Base-by-base conservation (phyloP, 176 grass and related monocot species). In the Triticum urartu region DNA sequence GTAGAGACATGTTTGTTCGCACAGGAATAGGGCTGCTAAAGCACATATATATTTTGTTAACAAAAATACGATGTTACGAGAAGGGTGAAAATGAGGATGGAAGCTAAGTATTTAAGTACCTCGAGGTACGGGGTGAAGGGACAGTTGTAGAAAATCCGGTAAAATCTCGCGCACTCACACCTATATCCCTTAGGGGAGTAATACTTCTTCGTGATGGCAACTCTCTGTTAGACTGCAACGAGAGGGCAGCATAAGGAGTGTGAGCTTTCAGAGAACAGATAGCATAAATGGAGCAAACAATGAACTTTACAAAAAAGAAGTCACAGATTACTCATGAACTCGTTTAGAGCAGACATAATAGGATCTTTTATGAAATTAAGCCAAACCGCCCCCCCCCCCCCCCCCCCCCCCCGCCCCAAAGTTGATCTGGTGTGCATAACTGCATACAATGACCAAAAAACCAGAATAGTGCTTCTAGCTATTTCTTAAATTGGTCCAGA, bases 1-100 rank as follows among this genome's bases (percentile, higher is more conserved):
- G 96, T 67, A 92, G 70, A 72, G 93, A 98, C 88, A 94, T 60
- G 64, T 94, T 95, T 84, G 81, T 59, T 94, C 93, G 89, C 86
- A 79, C 65, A 59, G 80, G 88, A 73, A 79, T 69, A 35, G 83
- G 77, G 84, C 86, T 85, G 85, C 74, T 92, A 81, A 45, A 84
- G 22, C 17, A 69, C 67, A 45, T 14, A n/a, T 73, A 69, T 78
- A 47, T 76, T 45, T 33, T 26, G 77, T 87, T 36, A 94, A 38
- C 15, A 52, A 68, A 67, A 36, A 68, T 13, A n/a, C 3, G 33
- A 68, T 72, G 64, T 22, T 64, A 33, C 26, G 14, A 11, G 21
- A 68, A n/a, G 58, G 9, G 42, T 72, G 50, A 24, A 87, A 68
- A 52, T 13, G 60, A 64, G 45, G 67, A 72, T 52, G 47, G 20